phyloP scores from a whole-genome alignment of 495 filamentous ascomycete genomes.

The Aspergillus ostianus region DNA sequence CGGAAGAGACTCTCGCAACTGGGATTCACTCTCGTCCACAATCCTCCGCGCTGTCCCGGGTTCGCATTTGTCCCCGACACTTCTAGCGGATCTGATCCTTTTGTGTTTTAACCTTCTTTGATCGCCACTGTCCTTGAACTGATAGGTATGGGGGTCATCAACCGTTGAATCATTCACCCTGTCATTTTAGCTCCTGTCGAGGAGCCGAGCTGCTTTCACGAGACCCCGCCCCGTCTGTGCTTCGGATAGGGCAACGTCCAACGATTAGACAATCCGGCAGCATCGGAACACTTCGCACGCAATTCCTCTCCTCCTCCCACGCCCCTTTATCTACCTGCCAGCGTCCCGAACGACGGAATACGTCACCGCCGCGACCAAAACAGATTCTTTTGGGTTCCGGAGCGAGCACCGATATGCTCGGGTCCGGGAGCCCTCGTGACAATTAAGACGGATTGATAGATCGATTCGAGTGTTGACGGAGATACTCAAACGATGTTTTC shows the following conservation, averaged over 20 bases:
- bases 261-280: constrained; percentile 31
- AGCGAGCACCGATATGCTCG: constrained; percentile 51
- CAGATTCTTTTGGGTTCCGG: constrained; percentile 41
- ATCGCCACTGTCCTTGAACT: constrained; percentile 5
- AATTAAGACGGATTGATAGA: constrained; percentile 39
- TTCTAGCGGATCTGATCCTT: neutral
- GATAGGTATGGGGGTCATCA: constrained; percentile 18
- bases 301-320: constrained; percentile 12
- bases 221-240: constrained; percentile 38
- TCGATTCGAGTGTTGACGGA: constrained; percentile 38
- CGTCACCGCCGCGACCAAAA: constrained; percentile 17
- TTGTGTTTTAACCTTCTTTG: neutral
- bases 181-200: constrained; percentile 18
- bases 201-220: constrained; percentile 24
- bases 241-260: constrained; percentile 34
- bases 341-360: neutral
- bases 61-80: constrained; percentile 2
- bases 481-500: constrained; percentile 34
- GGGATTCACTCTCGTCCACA: constrained; percentile 14
- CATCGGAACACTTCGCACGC: constrained; percentile 28
- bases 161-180: constrained; percentile 10
- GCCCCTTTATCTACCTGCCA: constrained; percentile 7
- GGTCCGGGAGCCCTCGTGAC: constrained; percentile 45
- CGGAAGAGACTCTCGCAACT: constrained; percentile 21
- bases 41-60: constrained; percentile 6